Base-by-base conservation (phyloP, 129 eudicot genomes). In the Ambrosia trifida region DNA sequence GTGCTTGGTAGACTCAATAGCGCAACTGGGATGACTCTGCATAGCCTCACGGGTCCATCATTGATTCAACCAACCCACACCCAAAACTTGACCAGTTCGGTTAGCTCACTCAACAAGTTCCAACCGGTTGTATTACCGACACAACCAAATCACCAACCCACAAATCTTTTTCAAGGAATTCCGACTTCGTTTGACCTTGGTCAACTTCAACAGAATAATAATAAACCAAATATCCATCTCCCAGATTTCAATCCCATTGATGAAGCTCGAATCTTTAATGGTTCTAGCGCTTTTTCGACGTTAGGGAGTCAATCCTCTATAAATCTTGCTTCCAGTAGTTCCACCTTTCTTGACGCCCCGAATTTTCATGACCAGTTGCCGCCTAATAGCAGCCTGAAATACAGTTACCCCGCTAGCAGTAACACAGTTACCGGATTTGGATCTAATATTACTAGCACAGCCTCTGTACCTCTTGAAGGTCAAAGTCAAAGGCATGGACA, bases 1-100 rank as follows among this genome's bases (percentile, higher is more conserved):
- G 78, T 90, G 78, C 89, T 90, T 3, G 81, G 95, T 19, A 72
- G 95, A 76, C 85, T 90, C 58, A 90, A 87, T 69, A 90, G 89
- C 69, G 80, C 97, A 58, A 72, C 86, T 31, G 86, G 85, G 31
- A 43, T 83, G 78, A 81, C 87, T 81, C 90, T 94, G 16, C 90
- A 76, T 58, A 83, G 80, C 77, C 85, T 94, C 40, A 20, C 90
- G 11, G 64, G 92, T 18, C 79, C 91, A 9, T 47, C 89, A 0
- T 41, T 83, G 49, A 73, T 81, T 70, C 98, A 80, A 53, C 83
- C 83, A 19, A 82, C 62, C 45, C 90, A 68, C 73, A 73, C 87
- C 38, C 95, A 82, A 76, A 85, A 78, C 82, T 50, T 77, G 24
- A 79, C 77, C 80, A 66, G 70, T 70, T 72, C 91, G 20, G 64